Percentiles rank a stretch among this genome's conserved stretches.
These are phyloP conservation scores for Aspergillus neoniger DNA, from an alignment of 2,329 filamentous ascomycete species.

Conservation along the genomic window DNA sequence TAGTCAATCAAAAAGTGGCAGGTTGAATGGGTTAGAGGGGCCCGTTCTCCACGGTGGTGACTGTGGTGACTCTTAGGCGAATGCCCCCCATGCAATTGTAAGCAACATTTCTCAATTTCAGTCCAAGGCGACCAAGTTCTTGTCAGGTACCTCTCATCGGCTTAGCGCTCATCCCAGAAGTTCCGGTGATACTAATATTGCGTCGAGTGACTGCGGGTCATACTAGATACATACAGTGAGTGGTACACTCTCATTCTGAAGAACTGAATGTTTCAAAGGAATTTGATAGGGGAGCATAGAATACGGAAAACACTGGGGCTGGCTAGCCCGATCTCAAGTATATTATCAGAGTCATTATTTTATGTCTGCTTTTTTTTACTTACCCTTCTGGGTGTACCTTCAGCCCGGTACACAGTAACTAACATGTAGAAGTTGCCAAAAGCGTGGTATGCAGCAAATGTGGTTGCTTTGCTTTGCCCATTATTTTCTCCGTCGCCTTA, in stretches of 20 bases:
- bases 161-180: background rate
- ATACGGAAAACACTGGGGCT: background rate
- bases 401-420: background rate
- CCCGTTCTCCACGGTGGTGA: background rate
- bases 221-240: background rate
- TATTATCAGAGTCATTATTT: background rate
- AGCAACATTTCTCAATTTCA: background rate
- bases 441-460: background rate
- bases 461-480: background rate
- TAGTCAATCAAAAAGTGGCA: too few relatives aligned
- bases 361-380: background rate
- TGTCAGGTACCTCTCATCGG: background rate
- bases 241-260: constrained; percentile 1
- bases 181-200: background rate
- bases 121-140: background rate
- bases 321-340: background rate
- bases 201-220: background rate
- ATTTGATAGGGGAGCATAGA: background rate
- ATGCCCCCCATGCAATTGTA: background rate
- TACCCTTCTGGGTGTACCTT: background rate
- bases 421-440: background rate
- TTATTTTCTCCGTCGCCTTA: constrained; percentile 3
- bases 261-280: background rate
- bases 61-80: background rate
- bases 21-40: background rate